Evolutionary conservation across 2,329 filamentous ascomycete genomes (phyloP).

Genomic region (Fusarium newnesense): DNA sequence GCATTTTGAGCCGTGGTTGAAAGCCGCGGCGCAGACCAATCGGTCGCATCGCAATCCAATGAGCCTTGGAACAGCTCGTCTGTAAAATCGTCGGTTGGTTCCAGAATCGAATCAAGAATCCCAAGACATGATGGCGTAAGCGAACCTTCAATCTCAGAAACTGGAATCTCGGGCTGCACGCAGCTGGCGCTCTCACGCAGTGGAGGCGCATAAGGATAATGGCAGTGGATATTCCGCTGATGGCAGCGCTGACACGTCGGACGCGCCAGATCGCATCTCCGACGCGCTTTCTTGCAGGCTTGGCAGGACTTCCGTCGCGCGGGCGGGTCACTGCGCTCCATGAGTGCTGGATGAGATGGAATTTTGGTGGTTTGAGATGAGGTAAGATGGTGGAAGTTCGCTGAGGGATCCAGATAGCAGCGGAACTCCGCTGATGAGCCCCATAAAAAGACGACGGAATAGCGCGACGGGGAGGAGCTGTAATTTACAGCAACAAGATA

Average conservation of each 20-base stretch:
- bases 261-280: background rate
- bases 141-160: rapidly evolving
- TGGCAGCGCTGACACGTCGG: background rate
- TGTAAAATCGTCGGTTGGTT: background rate
- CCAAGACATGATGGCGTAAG: background rate
- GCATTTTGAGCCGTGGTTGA: background rate
- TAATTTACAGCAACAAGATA: rapidly evolving
- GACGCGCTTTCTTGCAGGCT: background rate
- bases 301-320: slow-evolving; percentile 4
- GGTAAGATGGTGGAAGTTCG: background rate
- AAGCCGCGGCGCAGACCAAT: rapidly evolving
- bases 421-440: background rate
- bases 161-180: rapidly evolving
- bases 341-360: background rate
- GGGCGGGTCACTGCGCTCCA: background rate
- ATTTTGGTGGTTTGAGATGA: background rate
- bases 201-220: background rate
- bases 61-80: background rate
- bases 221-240: background rate
- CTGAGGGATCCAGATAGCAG: background rate
- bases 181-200: rapidly evolving
- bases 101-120: background rate
- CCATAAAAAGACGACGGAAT: background rate
- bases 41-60: rapidly evolving
- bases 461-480: background rate